Evolutionary conservation across 352 stramenopile genomes (phyloP), one percentile per base, ranked within the genome.

Genomic region (Pythium periplocum): DNA sequence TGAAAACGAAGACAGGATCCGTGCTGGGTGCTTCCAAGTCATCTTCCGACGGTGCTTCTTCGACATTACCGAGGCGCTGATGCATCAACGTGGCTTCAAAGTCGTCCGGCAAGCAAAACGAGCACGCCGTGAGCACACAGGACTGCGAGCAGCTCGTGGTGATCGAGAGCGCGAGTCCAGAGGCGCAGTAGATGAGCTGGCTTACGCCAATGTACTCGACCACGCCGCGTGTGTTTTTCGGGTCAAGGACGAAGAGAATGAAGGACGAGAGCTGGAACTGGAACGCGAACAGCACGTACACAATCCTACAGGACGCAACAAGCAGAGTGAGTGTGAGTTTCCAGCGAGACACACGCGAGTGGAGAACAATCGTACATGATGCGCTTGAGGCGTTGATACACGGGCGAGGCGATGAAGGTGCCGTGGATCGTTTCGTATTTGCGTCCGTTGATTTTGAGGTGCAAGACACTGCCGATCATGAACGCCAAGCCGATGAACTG

Each of bases 1-100:
- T 87, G 42, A 81, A 67, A 17, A 87, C 71, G 52, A 87, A 87
- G 5, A 85, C 70, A 2, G 76, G 76, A 35, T 80, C 76, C 3
- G 66, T 40, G 0, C 69, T 49, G 9, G 54, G 54, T 12, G 10
- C 35, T 32, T 45, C 8, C 6, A 2, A 37, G 7, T 42, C 38
- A 8, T 42, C 38, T 12, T 8, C 7, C 38, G 38, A 12, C 38
- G 38, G 38, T 8, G 38, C 38, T 48, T 39, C 17, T 8, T 44
- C 32, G 2, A n/a, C 39, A 7, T 6, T 34, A 8, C 38, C 38
- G 7, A 44, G 17, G 48, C 38, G 17, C 8, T 56, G 53, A 56
- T 55, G 37, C 53, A 59, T 12, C 5, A 49, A 26, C 12, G n/a
- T 26, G 12, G 38, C 40, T 9, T 35, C 17, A 9, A 59, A 30